These are phyloP conservation scores for Thelonectria discophora DNA, from an alignment of 2,329 filamentous ascomycete species.

Conservation along the genomic window DNA sequence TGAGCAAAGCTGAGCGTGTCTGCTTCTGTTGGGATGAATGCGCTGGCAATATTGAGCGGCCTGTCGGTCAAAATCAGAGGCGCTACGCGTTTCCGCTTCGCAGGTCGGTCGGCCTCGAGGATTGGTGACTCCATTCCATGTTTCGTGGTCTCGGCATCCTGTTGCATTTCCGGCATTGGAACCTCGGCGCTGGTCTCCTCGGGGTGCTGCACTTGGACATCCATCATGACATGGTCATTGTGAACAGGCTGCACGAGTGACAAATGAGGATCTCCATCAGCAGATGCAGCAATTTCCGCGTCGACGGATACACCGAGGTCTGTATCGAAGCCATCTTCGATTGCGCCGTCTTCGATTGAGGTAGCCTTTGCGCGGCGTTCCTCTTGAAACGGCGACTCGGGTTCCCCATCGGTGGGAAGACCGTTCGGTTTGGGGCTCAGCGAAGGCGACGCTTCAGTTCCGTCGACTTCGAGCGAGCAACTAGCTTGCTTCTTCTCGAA, in stretches of 20 bases:
- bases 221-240: neutral
- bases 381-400: neutral
- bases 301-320: no score
- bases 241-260: neutral
- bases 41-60: constrained; percentile 26
- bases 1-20: constrained; percentile 24
- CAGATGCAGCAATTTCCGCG: no score
- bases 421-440: neutral
- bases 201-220: neutral
- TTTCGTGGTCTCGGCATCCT: neutral
- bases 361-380: neutral
- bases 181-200: neutral
- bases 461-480: constrained; percentile 21
- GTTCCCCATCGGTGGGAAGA: neutral
- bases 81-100: constrained; percentile 43
- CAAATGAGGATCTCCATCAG: neutral
- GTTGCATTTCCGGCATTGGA: constrained; percentile 3
- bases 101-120: constrained; percentile 20
- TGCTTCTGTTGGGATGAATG: constrained; percentile 41
- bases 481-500: constrained; percentile 33
- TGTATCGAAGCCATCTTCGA: neutral
- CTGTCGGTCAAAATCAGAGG: constrained; percentile 37
- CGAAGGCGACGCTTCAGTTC: neutral
- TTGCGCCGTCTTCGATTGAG: neutral
- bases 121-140: constrained; percentile 16